Evolutionary conservation across 495 filamentous ascomycete genomes (phyloP), one percentile per base, ranked within the genome.

Genomic region (Aspergillus affinis): DNA sequence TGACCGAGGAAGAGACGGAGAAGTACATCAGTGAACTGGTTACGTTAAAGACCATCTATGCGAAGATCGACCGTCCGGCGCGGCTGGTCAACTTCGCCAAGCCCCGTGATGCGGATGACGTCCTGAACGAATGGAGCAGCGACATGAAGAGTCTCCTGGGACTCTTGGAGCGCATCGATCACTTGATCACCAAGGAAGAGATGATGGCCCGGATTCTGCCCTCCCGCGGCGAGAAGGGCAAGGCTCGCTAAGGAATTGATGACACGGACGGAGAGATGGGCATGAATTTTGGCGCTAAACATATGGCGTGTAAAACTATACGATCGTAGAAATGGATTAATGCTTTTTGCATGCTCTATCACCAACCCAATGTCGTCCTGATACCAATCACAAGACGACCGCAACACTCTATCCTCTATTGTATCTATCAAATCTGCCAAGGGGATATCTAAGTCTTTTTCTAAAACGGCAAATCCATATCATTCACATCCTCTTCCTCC

Each of bases 161-260:
- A 12, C 75, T 95, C 61, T 69, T 98, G 72, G 94, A 98, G 81
- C 82, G 94, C 49, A 93, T 98, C 62, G 94, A 98, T 74, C 94
- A 98, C 78, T 79, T 98, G 72, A 98, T 98, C 67, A 98, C 94
- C 55, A 98, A 98, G 85, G 95, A 98, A 81, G 95, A 98, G 82
- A 98, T 98, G 94, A 98, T 98, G 94, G 94, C 94, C 41, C 82
- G 93, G 53, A 98, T 98, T 61, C 86, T 91, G 72, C 91, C 89
- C 6, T 76, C 86, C 27, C 84, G 85, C 13, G 36, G 36, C 59
- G 82, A 84, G 58, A 81, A 80, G 71, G 73, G 70, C 69, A 79
- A 78, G 67, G 77, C 72, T 54, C 75, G 72, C 65, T 78, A 57
- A 72, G 41, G 36, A 32, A 49, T 10, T n/a, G 46, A 61, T 62